Evolutionary conservation across 805 yeast species (phyloP), one percentile per base, ranked within the genome.

Genomic region (Barnettozyma wickerhamii): DNA sequence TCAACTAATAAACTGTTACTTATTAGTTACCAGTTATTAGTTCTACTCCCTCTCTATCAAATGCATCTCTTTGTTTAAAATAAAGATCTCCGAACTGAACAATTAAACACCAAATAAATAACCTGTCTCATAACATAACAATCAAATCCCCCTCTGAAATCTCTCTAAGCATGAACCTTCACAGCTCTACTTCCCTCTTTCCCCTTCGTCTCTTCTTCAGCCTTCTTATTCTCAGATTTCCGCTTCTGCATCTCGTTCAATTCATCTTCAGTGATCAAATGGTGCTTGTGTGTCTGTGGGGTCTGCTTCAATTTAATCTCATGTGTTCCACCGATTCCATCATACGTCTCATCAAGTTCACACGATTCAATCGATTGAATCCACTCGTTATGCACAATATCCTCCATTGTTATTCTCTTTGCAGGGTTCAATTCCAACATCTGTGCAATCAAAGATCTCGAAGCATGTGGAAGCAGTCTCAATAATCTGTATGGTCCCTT

Each of bases 401-500:
- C 80, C 6, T 68, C 69, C 60, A 89, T 72, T 3, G 74, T 58
- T 17, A 75, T 74, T 42, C 97, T 75, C 38, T 73, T 65, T 17
- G 55, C 59, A 3, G 85, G 79, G 41, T 79, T 72, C 17, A 88
- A 51, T 26, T 63, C 71, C 29, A 91, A 66, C 93, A 89, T 88
- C 13, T 68, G 59, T 1, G 71, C 68, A 18, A 91, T 72, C 24
- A 89, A 62, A 2, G 62, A 65, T 32, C 95, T 71, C 6, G 88
- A 73, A 4, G 74, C 75, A 14, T 68, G 62, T 0, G 97, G 97
- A 43, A 91, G 66, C 40, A 85, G 65, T 43, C 86, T 71, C 38
- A 88, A 65, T 37, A 90, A 60, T 40, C 93, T 66, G 55, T 81
- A 76, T 1, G 95, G 90, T 2, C 96, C 96, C 38, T 62, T 68